Evolutionary conservation across 495 filamentous ascomycete species (phyloP).

Genomic region (Rusavskia elegans): DNA sequence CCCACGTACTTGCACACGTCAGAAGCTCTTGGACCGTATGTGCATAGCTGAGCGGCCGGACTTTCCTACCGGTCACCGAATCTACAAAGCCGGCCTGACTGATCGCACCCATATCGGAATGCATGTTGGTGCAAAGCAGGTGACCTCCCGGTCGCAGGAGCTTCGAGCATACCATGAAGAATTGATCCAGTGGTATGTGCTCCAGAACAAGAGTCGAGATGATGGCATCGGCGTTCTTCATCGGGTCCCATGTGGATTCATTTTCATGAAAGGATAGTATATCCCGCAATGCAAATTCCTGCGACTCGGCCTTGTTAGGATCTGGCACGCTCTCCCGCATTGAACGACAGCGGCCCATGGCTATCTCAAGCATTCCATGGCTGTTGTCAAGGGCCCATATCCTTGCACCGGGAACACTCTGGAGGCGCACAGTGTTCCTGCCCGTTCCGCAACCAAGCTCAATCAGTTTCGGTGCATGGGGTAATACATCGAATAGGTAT

Average conservation of each 20-base stretch:
- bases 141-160: slow-evolving; percentile 35
- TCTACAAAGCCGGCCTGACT: slow-evolving; percentile 56
- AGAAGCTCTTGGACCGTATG: slow-evolving; percentile 40
- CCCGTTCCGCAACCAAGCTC: slow-evolving; percentile 59
- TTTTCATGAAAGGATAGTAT: neutral
- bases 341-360: slow-evolving; percentile 18
- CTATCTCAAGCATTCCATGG: slow-evolving; percentile 39
- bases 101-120: slow-evolving; percentile 47
- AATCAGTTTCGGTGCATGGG: slow-evolving; percentile 25
- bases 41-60: slow-evolving; percentile 45
- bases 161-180: slow-evolving; percentile 35
- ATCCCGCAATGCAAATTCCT: neutral
- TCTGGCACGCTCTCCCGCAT: slow-evolving; percentile 8
- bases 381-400: slow-evolving; percentile 36
- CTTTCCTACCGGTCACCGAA: slow-evolving; percentile 36
- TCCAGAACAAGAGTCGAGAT: slow-evolving; percentile 57
- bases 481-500: slow-evolving; percentile 26
- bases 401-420: slow-evolving; percentile 17
- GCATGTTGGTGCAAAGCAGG: slow-evolving; percentile 58
- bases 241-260: no score
- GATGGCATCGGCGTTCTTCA: slow-evolving; percentile 24
- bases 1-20: slow-evolving; percentile 32
- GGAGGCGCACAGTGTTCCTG: slow-evolving; percentile 46
- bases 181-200: slow-evolving; percentile 40
- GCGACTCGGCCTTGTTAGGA: slow-evolving; percentile 4